Percentiles rank a stretch among this genome's conserved stretches.
These are phyloP conservation scores for Neonectria faginata DNA, from an alignment of 2,329 filamentous ascomycete species.

Conservation along the genomic window DNA sequence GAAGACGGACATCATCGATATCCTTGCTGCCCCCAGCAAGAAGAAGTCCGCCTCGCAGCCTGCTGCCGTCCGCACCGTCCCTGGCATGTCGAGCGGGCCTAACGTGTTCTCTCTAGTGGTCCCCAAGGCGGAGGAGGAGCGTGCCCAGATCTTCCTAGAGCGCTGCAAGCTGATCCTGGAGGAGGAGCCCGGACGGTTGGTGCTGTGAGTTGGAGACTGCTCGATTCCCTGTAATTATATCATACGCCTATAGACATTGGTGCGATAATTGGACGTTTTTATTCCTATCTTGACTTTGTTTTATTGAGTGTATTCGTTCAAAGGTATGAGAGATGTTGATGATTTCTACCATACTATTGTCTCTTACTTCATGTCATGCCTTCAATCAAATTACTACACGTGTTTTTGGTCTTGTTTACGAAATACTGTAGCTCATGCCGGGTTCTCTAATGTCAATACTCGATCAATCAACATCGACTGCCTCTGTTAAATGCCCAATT, in stretches of 20 bases:
- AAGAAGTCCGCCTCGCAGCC: constrained; percentile 46
- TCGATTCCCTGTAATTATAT: constrained; percentile 49
- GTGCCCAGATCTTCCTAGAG: constrained; percentile 85
- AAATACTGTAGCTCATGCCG: too few species aligned
- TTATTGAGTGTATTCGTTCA: background rate
- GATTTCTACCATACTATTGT: too few species aligned
- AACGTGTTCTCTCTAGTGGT: constrained; percentile 89
- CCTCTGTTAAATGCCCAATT: too few species aligned
- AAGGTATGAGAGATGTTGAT: background rate
- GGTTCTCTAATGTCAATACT: too few species aligned
- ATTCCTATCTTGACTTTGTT: constrained; percentile 6
- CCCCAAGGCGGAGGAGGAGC: constrained; percentile 81
- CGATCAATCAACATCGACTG: too few species aligned
- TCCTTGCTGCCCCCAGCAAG: constrained; percentile 67
- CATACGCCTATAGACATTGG: constrained; percentile 44
- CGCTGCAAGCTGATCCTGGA: constrained; percentile 87
- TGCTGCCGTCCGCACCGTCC: constrained; percentile 50
- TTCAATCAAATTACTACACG: too few species aligned
- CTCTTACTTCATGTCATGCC: too few species aligned
- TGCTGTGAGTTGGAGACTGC: constrained; percentile 61
- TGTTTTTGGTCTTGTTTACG: too few species aligned
- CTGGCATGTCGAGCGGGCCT: constrained; percentile 65
- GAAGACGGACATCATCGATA: constrained; percentile 81
- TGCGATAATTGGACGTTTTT: constrained; percentile 27
- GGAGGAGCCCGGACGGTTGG: constrained; percentile 79